A percentile compares a stretch with the other conserved stretches of the same genome.
These are phyloP conservation scores for Globisporangium iwayamae DNA, from an alignment of 352 stramenopile species.

Conservation along the genomic window DNA sequence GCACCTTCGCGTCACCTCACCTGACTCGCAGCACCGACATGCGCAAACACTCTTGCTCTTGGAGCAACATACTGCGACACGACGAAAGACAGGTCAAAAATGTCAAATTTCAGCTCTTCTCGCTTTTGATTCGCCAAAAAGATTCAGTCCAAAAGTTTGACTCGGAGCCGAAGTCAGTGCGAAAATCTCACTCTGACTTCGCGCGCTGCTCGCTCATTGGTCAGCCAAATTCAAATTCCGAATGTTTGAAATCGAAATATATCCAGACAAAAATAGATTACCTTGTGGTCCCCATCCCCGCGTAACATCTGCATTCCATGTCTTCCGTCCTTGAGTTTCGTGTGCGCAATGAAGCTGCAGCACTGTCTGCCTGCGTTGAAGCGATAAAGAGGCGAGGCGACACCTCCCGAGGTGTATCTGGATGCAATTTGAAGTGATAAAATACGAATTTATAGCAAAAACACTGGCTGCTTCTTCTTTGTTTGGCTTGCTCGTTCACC, in stretches of 20 bases:
- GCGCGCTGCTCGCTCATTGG: conserved; percentile 34
- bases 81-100: conserved; percentile 1
- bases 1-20: conserved; percentile 6
- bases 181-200: conserved; percentile 27
- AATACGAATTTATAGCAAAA: conserved; percentile 3
- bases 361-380: background rate
- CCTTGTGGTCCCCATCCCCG: background rate
- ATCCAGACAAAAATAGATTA: conserved; percentile 8
- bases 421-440: conserved; percentile 21
- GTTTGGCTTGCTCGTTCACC: background rate
- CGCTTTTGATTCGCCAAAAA: conserved; percentile 8
- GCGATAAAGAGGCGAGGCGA: conserved; percentile 12
- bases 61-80: background rate
- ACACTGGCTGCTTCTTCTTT: conserved; percentile 3
- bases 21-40: background rate
- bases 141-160: background rate
- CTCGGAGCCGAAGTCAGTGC: background rate
- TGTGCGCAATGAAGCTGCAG: background rate
- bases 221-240: conserved; percentile 19
- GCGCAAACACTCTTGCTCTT: conserved; percentile 11
- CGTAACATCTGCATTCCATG: conserved; percentile 3
- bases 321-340: conserved; percentile 14
- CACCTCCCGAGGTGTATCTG: background rate
- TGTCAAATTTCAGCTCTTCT: background rate
- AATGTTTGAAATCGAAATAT: conserved; percentile 17